phyloP scores from a whole-genome alignment of 106 monocot species.

The Dioscorea alata region DNA sequence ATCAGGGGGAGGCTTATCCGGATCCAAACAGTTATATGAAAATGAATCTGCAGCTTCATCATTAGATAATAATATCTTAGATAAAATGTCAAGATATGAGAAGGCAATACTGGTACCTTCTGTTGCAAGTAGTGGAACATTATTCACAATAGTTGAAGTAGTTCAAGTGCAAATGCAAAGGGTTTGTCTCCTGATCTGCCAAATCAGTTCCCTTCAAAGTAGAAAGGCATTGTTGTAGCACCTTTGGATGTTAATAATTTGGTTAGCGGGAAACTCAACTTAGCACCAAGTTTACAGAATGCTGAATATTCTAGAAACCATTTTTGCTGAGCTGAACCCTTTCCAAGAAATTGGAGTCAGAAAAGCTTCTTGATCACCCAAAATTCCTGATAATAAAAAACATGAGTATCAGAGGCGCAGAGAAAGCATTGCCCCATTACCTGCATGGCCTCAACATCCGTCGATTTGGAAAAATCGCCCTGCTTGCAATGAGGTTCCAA shows the following conservation, averaged over 20 bases:
- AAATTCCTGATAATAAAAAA: conserved; percentile 33
- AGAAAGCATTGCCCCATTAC: conserved; percentile 57
- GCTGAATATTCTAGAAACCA: conserved; percentile 40
- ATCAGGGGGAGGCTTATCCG: too few species aligned
- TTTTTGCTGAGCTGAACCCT: conserved; percentile 90
- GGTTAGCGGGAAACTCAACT: conserved; percentile 11
- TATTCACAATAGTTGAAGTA: conserved; percentile 35
- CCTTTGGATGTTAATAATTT: not conserved
- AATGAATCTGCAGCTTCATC: too few species aligned
- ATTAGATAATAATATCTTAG: conserved; percentile 15
- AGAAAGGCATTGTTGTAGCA: conserved; percentile 22
- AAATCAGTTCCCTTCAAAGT: conserved; percentile 21
- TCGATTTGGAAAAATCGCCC: conserved; percentile 81
- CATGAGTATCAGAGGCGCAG: conserved; percentile 52
- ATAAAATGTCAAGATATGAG: conserved; percentile 24
- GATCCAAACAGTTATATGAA: too few species aligned
- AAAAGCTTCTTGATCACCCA: conserved; percentile 33
- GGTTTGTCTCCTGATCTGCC: too few species aligned
- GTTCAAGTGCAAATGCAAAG: conserved; percentile 24
- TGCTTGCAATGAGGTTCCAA: conserved; percentile 71
- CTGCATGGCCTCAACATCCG: conserved; percentile 66
- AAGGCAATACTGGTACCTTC: conserved; percentile 15
- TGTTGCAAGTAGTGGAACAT: conserved; percentile 21
- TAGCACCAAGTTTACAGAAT: conserved; percentile 23
- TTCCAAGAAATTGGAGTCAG: too few species aligned